Conservation (phyloP, 2,329 filamentous ascomycete genomes). For the Pezicula neosporulosa region DNA sequence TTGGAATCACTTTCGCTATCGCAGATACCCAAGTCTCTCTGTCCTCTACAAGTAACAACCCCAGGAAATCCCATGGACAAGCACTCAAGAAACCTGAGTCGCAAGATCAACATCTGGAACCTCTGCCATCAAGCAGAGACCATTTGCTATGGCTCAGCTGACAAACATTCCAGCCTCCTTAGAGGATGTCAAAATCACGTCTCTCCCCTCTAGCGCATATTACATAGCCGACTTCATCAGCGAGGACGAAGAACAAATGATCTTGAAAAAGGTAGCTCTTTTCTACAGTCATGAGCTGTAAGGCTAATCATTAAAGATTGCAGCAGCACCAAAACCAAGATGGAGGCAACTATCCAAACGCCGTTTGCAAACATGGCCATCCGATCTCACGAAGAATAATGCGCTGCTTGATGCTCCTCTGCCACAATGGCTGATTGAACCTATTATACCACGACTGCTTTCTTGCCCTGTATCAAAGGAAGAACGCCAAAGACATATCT, state of each 20-base stretch:
- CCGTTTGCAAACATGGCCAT: constrained; percentile 87
- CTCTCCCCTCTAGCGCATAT: constrained; percentile 65
- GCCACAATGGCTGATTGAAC: constrained; percentile 70
- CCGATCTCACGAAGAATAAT: constrained; percentile 70
- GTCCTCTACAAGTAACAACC: too few relatives aligned
- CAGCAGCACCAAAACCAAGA: constrained; percentile 64
- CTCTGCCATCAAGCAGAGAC: not conserved
- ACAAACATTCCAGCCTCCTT: constrained; percentile 33
- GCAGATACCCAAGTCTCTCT: too few relatives aligned
- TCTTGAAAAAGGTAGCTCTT: constrained; percentile 64
- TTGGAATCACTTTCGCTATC: too few relatives aligned
- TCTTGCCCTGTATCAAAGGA: constrained; percentile 40
- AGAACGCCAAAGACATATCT: constrained; percentile 39
- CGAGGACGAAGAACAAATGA: constrained; percentile 64
- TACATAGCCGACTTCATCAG: constrained; percentile 87
- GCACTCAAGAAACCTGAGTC: not conserved
- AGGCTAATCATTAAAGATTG: constrained; percentile 36
- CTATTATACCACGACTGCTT: constrained; percentile 60
- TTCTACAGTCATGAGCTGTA: not conserved
- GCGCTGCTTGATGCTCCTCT: constrained; percentile 72
- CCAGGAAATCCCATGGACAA: too few relatives aligned
- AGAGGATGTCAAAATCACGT: constrained; percentile 46
- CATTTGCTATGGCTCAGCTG: constrained; percentile 14
- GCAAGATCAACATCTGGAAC: not conserved
- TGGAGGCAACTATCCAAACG: constrained; percentile 90